Evolutionary conservation across 2,329 filamentous ascomycete genomes (phyloP).

Genomic region (Scleromitrula shiraiana): DNA sequence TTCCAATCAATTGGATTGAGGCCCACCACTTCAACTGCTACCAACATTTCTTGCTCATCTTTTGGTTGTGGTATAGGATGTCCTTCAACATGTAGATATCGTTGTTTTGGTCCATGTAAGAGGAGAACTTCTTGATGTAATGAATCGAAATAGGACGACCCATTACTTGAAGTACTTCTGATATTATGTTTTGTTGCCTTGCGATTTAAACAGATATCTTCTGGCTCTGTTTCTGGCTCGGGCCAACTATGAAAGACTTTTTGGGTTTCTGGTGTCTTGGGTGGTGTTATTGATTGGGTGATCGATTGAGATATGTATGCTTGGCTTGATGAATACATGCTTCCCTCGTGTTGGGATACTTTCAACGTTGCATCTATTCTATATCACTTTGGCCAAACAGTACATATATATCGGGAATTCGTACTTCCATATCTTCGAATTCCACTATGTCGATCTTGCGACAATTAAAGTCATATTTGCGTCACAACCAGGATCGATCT

Average conservation of each 20-base stretch:
- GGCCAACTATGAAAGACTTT: slow-evolving; percentile 20
- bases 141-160: slow-evolving; percentile 11
- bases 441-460: too few relatives aligned
- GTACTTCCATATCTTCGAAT: too few relatives aligned
- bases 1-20: slow-evolving; percentile 80
- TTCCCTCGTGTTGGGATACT: too few relatives aligned
- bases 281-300: slow-evolving; percentile 17
- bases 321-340: slow-evolving; percentile 2
- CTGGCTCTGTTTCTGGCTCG: slow-evolving; percentile 18
- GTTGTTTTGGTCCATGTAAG: slow-evolving; percentile 41
- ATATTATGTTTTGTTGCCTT: background rate
- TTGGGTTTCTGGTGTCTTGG: slow-evolving; percentile 16
- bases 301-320: slow-evolving; percentile 17
- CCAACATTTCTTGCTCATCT: slow-evolving; percentile 52
- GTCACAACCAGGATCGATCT: too few relatives aligned
- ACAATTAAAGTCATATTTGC: too few relatives aligned
- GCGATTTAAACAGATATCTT: slow-evolving; percentile 7
- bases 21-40: slow-evolving; percentile 52
- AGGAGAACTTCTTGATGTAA: slow-evolving; percentile 39
- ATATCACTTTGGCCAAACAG: too few relatives aligned
- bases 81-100: slow-evolving; percentile 38
- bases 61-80: slow-evolving; percentile 40
- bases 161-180: background rate
- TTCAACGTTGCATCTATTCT: too few relatives aligned
- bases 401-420: too few relatives aligned